These are phyloP conservation scores for Fulvia fulva DNA, from an alignment of 2,329 filamentous ascomycete genomes.

Conservation along the genomic window DNA sequence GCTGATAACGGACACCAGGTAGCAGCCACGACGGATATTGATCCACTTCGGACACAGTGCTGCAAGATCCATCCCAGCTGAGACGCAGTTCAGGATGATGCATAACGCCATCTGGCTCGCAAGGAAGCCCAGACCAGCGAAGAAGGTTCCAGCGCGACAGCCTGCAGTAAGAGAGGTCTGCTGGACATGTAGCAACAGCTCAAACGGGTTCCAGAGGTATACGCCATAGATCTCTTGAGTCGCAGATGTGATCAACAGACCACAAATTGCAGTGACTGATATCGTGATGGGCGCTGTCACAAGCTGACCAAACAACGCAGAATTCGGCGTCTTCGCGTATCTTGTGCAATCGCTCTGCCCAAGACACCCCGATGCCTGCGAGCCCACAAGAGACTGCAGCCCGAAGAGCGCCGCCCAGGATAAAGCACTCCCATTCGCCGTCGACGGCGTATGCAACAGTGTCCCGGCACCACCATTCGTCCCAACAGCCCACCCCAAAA, in stretches of 20 bases:
- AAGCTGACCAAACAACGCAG: constrained; percentile 16
- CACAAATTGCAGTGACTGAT: constrained; percentile 12
- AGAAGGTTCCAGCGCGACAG: constrained; percentile 29
- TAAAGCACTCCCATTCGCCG: constrained; percentile 8
- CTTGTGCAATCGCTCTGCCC: constrained; percentile 23
- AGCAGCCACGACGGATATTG: constrained; percentile 41
- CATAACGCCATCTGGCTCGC: constrained; percentile 26
- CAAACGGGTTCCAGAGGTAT: constrained; percentile 28
- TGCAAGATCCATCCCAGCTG: constrained; percentile 41
- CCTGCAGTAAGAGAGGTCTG: constrained; percentile 19
- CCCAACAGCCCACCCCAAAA: constrained; percentile 12
- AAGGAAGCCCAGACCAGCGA: constrained; percentile 29
- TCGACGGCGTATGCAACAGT: constrained; percentile 13
- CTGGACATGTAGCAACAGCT: constrained; percentile 23
- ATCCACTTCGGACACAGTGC: constrained; percentile 41
- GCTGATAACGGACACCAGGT: constrained; percentile 38
- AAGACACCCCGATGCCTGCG: constrained; percentile 13
- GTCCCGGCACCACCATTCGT: constrained; percentile 6
- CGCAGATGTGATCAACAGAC: constrained; percentile 29
- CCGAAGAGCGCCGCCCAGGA: constrained; percentile 16
- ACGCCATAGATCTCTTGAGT: constrained; percentile 22
- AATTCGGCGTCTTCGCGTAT: constrained; percentile 19
- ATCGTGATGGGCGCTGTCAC: constrained; percentile 35
- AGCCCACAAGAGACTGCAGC: constrained; percentile 15
- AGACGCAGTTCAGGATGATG: constrained; percentile 39